Evolutionary conservation across 2,329 filamentous ascomycete genomes (phyloP).

Genomic region (Aspergillus fumigatiaffinis): DNA sequence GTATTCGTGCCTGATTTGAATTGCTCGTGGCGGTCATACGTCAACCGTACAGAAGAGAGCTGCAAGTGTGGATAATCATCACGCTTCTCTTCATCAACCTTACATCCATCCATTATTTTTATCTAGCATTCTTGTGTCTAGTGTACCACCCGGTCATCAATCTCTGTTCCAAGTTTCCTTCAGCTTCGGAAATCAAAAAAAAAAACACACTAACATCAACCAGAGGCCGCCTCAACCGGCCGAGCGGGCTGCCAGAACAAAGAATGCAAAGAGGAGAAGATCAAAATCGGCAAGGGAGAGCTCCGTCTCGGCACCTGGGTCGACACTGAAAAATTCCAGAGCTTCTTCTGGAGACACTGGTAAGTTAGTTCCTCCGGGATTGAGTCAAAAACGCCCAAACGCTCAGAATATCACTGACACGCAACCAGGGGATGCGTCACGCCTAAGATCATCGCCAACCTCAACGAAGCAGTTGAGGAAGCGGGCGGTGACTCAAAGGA

Average conservation of each 20-base stretch:
- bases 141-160: not conserved
- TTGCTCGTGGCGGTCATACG: not conserved
- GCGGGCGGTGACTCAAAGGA: constrained; percentile 51
- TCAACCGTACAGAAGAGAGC: not conserved
- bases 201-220: constrained; percentile 9
- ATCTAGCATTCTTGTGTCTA: not conserved
- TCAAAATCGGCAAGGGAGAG: constrained; percentile 76
- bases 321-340: constrained; percentile 55
- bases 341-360: constrained; percentile 85
- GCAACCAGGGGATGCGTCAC: constrained; percentile 75
- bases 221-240: constrained; percentile 67
- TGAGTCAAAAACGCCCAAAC: no score
- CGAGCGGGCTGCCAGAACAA: constrained; percentile 71
- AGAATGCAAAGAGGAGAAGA: constrained; percentile 64
- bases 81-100: not conserved
- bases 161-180: not conserved
- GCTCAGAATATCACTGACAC: not conserved
- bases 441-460: constrained; percentile 65
- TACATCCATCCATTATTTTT: not conserved
- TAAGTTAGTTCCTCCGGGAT: constrained; percentile 47
- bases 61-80: not conserved
- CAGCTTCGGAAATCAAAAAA: not conserved
- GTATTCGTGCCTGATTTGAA: not conserved
- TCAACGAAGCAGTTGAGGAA: constrained; percentile 47
- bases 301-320: constrained; percentile 74